Evolutionary conservation across 345 rosid species (phyloP).

Genomic region (Hypericum androsaemum): DNA sequence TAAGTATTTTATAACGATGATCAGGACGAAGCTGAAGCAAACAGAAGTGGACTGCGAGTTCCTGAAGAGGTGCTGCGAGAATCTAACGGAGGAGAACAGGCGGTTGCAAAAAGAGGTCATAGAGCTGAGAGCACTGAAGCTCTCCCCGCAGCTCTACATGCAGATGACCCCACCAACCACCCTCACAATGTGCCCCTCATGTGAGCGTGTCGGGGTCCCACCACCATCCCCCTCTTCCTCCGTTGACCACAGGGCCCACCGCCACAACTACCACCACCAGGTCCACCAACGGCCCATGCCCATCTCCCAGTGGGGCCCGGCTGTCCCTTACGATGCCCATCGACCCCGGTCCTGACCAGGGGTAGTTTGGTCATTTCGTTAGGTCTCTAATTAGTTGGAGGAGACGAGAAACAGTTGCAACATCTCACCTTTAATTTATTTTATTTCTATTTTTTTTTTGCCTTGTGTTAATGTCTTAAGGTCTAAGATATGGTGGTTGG

Average conservation of each 20-base stretch:
- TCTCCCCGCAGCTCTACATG: slow-evolving; percentile 97
- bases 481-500: slow-evolving; percentile 34
- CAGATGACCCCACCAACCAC: slow-evolving; percentile 98
- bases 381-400: background rate
- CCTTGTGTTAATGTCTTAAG: slow-evolving; percentile 11
- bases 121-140: slow-evolving; percentile 89
- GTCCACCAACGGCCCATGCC: slow-evolving; percentile 29
- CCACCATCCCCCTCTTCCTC: slow-evolving; percentile 26
- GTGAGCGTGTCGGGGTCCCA: slow-evolving; percentile 84
- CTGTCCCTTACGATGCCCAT: slow-evolving; percentile 29
- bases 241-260: slow-evolving; percentile 15
- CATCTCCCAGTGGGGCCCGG: slow-evolving; percentile 46
- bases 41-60: slow-evolving; percentile 98
- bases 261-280: slow-evolving; percentile 5
- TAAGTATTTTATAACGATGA: too few species aligned
- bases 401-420: slow-evolving; percentile 1
- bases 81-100: slow-evolving; percentile 90
- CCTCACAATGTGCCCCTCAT: slow-evolving; percentile 95
- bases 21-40: slow-evolving; percentile 95
- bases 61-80: slow-evolving; percentile 87
- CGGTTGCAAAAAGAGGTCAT: slow-evolving; percentile 91
- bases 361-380: slow-evolving; percentile 18
- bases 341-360: slow-evolving; percentile 40
- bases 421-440: too few species aligned
- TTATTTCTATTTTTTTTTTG: background rate